phyloP scores from a whole-genome alignment of 1,139 yeast genomes.

The Geotrichum carabidarum region DNA sequence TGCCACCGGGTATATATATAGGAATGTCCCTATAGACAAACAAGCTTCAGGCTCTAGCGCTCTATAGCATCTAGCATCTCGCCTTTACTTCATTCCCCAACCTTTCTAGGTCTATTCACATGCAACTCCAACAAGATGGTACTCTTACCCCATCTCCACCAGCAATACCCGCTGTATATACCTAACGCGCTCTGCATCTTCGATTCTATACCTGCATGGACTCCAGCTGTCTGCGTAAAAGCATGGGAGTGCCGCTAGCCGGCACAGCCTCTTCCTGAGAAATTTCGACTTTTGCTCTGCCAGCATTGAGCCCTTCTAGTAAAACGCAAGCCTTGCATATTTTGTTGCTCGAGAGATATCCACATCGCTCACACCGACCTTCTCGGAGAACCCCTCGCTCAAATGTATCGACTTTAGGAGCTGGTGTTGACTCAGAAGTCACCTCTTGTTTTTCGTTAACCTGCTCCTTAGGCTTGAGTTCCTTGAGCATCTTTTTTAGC shows the following conservation, averaged over 20 bases:
- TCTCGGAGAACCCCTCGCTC: conserved; percentile 21
- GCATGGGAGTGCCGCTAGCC: conserved; percentile 50
- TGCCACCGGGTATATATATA: no score
- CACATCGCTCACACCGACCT: conserved; percentile 72
- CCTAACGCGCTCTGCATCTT: no score
- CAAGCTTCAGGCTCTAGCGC: no score
- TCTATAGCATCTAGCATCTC: no score
- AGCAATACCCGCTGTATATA: no score
- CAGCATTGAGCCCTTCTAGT: conserved; percentile 75
- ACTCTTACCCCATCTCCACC: no score
- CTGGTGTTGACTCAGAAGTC: not conserved
- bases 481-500: conserved; percentile 26
- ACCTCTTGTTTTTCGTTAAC: not conserved
- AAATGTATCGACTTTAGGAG: conserved; percentile 9
- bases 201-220: conserved; percentile 2
- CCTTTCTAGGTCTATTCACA: no score
- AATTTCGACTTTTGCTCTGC: conserved; percentile 43
- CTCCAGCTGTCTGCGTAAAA: conserved; percentile 59
- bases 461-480: conserved; percentile 22
- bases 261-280: conserved; percentile 37
- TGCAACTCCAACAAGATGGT: no score
- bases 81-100: no score
- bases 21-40: no score
- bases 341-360: conserved; percentile 80
- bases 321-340: conserved; percentile 92